Percentiles rank a stretch among this genome's conserved stretches.
Evolutionary conservation across 805 yeast genomes (phyloP).

Genomic region (Danielozyma ontarioensis): DNA sequence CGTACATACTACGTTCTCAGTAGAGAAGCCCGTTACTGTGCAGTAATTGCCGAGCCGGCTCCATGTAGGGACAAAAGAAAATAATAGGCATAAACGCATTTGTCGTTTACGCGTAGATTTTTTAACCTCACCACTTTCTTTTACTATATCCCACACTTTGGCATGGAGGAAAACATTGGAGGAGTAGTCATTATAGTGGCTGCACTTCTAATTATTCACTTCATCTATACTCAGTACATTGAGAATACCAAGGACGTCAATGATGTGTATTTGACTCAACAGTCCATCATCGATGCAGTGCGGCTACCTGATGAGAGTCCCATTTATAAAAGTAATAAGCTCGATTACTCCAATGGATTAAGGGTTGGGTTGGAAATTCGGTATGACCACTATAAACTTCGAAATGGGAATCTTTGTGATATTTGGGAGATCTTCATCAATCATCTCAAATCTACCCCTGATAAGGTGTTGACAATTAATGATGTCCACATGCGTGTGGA

Average conservation of each 20-base stretch:
- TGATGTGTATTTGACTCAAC: constrained; percentile 53
- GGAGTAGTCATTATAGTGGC: constrained; percentile 3
- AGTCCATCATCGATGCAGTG: constrained; percentile 60
- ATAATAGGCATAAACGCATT: too few species aligned
- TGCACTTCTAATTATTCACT: constrained; percentile 13
- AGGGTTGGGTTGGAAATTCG: constrained; percentile 66
- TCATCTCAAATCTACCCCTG: constrained; percentile 18
- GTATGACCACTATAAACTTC: constrained; percentile 51
- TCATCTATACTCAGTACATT: constrained; percentile 17
- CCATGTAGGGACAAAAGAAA: too few species aligned
- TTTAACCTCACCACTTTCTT: too few species aligned
- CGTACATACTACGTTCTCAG: background rate
- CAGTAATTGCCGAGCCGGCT: constrained; percentile 14
- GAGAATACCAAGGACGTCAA: constrained; percentile 49
- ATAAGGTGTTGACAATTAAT: constrained; percentile 16
- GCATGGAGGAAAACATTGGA: too few species aligned
- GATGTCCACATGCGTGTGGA: constrained; percentile 11
- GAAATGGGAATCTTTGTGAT: constrained; percentile 76
- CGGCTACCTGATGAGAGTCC: constrained; percentile 70
- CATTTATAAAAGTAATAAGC: constrained; percentile 65
- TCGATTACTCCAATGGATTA: constrained; percentile 67
- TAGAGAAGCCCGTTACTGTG: constrained; percentile 5
- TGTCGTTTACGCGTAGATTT: too few species aligned
- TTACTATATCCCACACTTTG: too few species aligned
- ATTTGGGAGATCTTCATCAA: constrained; percentile 53